Conservation (phyloP, 805 yeast genomes). For the Martiniozyma abietophila region DNA sequence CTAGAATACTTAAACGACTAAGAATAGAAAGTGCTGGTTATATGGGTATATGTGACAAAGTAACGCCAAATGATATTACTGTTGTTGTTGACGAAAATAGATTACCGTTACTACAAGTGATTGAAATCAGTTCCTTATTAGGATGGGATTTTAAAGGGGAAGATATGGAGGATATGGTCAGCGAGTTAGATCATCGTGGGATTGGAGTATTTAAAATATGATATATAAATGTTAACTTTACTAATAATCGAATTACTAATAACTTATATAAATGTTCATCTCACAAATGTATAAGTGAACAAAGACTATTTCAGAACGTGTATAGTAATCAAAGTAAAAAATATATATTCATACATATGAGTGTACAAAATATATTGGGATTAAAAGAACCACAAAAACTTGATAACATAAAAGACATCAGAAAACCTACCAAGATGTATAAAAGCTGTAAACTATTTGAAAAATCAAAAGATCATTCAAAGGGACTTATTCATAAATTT, state of each 20-base stretch:
- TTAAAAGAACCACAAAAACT: no score
- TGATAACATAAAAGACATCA: background rate
- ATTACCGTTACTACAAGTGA: slow-evolving; percentile 53
- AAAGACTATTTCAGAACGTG: no score
- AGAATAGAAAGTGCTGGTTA: slow-evolving; percentile 80
- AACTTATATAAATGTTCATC: no score
- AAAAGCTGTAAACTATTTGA: background rate
- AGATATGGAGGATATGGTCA: slow-evolving; percentile 54
- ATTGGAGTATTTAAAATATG: slow-evolving; percentile 25
- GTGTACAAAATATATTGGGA: no score
- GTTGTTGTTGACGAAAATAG: slow-evolving; percentile 74
- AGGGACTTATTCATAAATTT: slow-evolving; percentile 91
- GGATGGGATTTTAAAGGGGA: slow-evolving; percentile 76
- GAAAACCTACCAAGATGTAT: background rate
- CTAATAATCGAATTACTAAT: no score
- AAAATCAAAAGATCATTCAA: slow-evolving; percentile 18
- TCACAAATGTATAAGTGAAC: no score
- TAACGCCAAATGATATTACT: slow-evolving; percentile 84
- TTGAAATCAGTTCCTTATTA: slow-evolving; percentile 63
- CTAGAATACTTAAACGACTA: slow-evolving; percentile 46
- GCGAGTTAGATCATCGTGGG: slow-evolving; percentile 60
- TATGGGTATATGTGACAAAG: slow-evolving; percentile 70
- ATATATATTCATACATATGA: no score
- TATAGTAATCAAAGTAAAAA: no score
- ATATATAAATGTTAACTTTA: no score